Base-by-base conservation (phyloP, 202 grass and related monocot species). In the Zizania palustris region DNA sequence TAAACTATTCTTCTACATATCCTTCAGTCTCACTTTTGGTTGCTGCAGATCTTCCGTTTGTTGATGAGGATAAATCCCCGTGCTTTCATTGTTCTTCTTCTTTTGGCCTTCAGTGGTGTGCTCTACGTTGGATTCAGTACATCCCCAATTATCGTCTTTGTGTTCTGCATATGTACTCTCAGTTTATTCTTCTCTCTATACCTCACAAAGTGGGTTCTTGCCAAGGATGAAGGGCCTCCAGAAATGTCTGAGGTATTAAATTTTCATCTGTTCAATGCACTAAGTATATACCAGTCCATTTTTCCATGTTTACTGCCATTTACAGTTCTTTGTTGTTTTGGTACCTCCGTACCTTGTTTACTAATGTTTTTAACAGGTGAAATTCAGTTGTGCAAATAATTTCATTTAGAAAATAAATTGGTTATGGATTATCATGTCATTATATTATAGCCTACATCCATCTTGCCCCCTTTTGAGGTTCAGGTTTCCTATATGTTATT, bases 191-290 rank as follows among this genome's bases (percentile, higher is more conserved):
- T 98, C 80, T 71, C 95, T 63, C 66, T 98, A 36, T 98, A 94
- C 78, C 95, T 98, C 63, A 83, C 91, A 79, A 98, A 92, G 79
- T 98, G 95, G 95, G 95, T 98, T 85, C 95, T 98, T 73, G 87
- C 95, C 16, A 98, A 98, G 80, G 95, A 98, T 69, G 95, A 98
- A 75, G 95, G 95, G 19, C 95, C 95, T 62, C 89, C 95, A 86
- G 95, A 98, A 88, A 98, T 98, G 95, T 88, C 72, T 49, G 74
- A 98, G 95, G 95, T 98, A 94, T 68, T 82, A 35, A 50, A 67
- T 39, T 48, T 69, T 35, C 15, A 42, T 84, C 44, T 55, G 28
- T 89, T 76, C 8, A 68, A 9, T 71, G 79, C 12, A 16, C 10
- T 75, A 51, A 74, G 43, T 39, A 59, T 76, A 51, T 65, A 44